Conservation (phyloP, 768 basidiomycete genomes). For the Melanogaster broomeanus region DNA sequence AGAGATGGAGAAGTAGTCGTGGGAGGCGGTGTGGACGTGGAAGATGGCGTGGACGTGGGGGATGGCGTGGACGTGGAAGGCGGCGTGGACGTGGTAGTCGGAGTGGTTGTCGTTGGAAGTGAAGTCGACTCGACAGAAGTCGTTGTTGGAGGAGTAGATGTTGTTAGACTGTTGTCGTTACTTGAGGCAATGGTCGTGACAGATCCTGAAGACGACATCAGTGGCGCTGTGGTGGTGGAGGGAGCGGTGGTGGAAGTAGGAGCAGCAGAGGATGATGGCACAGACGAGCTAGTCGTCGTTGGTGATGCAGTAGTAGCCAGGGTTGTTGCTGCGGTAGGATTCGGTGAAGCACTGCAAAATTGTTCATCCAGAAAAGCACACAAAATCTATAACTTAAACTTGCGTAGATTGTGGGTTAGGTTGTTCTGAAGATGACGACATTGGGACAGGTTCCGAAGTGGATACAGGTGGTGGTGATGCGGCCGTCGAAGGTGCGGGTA, state of each 20-base stretch:
- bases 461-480: slow-evolving; percentile 15
- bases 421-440: slow-evolving; percentile 9
- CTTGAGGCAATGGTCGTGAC: slow-evolving; percentile 20
- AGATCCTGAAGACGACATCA: slow-evolving; percentile 13
- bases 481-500: slow-evolving; percentile 24
- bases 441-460: slow-evolving; percentile 10
- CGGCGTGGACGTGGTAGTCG: slow-evolving; percentile 6
- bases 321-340: slow-evolving; percentile 12
- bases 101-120: slow-evolving; percentile 13
- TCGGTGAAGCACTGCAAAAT: slow-evolving; percentile 11
- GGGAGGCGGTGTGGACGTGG: slow-evolving; percentile 10
- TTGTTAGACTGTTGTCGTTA: slow-evolving; percentile 16
- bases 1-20: slow-evolving; percentile 3
- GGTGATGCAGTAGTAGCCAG: slow-evolving; percentile 7
- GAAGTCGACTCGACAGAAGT: slow-evolving; percentile 24
- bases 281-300: slow-evolving; percentile 16
- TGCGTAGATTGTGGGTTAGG: slow-evolving; percentile 20
- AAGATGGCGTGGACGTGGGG: slow-evolving; percentile 9
- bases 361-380: slow-evolving; percentile 13
- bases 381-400: slow-evolving; percentile 15
- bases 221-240: slow-evolving; percentile 7
- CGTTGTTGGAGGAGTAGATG: slow-evolving; percentile 15
- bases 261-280: slow-evolving; percentile 4
- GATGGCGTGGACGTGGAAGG: too few species aligned
- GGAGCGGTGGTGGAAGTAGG: slow-evolving; percentile 8